Base-by-base conservation (phyloP, 2,329 filamentous ascomycete genomes). In the Sporothrix pallida region DNA sequence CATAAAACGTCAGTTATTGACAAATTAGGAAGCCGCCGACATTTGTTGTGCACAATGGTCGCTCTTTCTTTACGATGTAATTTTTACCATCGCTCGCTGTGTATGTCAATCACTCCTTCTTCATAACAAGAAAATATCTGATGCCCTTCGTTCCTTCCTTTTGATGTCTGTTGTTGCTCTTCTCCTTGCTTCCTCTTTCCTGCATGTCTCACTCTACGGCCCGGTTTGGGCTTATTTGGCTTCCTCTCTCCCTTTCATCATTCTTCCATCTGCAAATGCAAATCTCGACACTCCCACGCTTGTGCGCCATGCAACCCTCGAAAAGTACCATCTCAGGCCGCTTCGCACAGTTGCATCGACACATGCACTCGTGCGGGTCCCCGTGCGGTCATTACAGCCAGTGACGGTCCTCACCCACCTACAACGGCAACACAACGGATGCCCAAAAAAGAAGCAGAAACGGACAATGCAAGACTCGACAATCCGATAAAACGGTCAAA, bases 321-420 rank as follows among this genome's bases (percentile, higher is more conserved):
- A 60, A 52, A 70, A 31, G 23, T 23, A 13, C 56, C 23, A 10
- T 26, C 23, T 7, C 56, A 37, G 56, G 56, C 42, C 62, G 42
- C 20, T 20, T 48, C 20, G 62, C 37, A 46, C 42, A 46, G 62
- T 67, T 23, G 44, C 42, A 67, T 67, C 31, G 42, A 67, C n/a
- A 1, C 44, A 48, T 42, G 70, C 56, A 63, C 56, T 50, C 23
- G 46, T 17, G 70, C 58, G 70, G 54, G 42, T 42, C 70, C n/a
- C 56, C 46, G 70, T 71, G 56, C 70, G 9, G 13, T 42, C 12
- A 37, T 54, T 13, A 26, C 67, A 70, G 17, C 67, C 67, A 70
- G 48, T 70, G 26, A 56, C 26, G 26, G 48, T 9, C 13, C 44
- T 54, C 3, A 6, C 50, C 56, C 67, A 9, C 50, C 31, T 10